Evolutionary conservation across 2,329 filamentous ascomycete genomes (phyloP), one percentile per base, ranked within the genome.

Genomic region (Curvularia spicifera): DNA sequence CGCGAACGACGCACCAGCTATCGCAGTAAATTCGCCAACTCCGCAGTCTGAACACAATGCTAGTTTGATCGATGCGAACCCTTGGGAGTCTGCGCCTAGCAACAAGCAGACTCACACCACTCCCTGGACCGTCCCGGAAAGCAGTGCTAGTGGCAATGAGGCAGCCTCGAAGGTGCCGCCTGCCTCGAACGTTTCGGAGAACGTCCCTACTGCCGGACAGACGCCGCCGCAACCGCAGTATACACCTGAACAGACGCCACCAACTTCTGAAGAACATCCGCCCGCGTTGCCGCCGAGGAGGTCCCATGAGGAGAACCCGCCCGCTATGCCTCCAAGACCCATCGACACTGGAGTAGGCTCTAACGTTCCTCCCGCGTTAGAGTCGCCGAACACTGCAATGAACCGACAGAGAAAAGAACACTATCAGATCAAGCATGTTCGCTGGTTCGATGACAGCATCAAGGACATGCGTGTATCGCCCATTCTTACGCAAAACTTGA

Each of bases 371-470:
- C 37, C 68, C 7, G 72, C 68, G 9, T 63, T 73, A 2, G 78
- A 81, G 51, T 79, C 78, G 4, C 78, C 80, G 3, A 72, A 71
- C 8, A 77, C 78, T 3, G 67, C 62, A 15, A 76, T 78, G 60
- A 76, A 76, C 54, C 67, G 72, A 53, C 82, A 87, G 64, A 77
- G 83, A 60, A 83, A 82, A 56, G 93, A 97, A 76, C 95, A 92
- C 0, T 98, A 99, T 70, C 90, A 93, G 55, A 93, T 98, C 74
- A 96, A 97, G 73, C 93, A 93, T 59, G 89, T 98, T 61, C 88
- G 86, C 60, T 98, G 94, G 93, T 82, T 88, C 59, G 91, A 97
- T 73, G 77, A 81, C 2, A 84, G 74, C 10, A 81, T 83, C 0
- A 74, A 81, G 1, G 82, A 84, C n/a, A 86, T 91, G 37, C 84